Percentiles rank a stretch among this genome's conserved stretches.
These are phyloP conservation scores for Takashimella tepidaria DNA, from an alignment of 1,284 basidiomycete species.

Conservation along the genomic window DNA sequence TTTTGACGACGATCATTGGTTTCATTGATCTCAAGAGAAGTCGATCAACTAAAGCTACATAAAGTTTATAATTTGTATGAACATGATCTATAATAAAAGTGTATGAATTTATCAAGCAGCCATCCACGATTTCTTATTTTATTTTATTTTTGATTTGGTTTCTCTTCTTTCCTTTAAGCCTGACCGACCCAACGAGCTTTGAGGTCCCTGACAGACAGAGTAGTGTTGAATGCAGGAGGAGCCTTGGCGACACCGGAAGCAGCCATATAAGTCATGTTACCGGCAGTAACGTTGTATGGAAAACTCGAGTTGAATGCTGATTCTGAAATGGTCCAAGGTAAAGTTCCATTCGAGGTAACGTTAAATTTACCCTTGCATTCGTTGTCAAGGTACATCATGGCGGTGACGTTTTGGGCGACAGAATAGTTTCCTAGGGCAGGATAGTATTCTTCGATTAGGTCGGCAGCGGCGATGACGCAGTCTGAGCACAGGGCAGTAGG, in stretches of 20 bases:
- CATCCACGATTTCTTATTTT: neutral
- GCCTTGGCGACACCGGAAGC: conserved; percentile 3
- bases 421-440: conserved; percentile 31
- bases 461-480: conserved; percentile 40
- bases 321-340: conserved; percentile 34
- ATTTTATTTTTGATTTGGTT: neutral
- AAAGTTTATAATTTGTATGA: neutral
- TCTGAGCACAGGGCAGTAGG: conserved; percentile 36
- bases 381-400: conserved; percentile 19
- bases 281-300: conserved; percentile 25
- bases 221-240: conserved; percentile 1
- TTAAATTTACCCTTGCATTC: conserved; percentile 25
- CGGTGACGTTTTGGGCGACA: conserved; percentile 16
- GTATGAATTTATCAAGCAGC: no score
- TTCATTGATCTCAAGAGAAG: no score
- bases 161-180: neutral
- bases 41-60: no score
- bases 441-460: conserved; percentile 34
- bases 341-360: conserved; percentile 27
- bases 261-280: conserved; percentile 9
- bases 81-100: neutral
- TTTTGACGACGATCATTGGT: no score
- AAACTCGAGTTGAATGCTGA: conserved; percentile 36
- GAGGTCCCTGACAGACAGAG: neutral
- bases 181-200: conserved; percentile 1